Conservation (phyloP, 345 rosid genomes). For the Theobroma cacao region DNA sequence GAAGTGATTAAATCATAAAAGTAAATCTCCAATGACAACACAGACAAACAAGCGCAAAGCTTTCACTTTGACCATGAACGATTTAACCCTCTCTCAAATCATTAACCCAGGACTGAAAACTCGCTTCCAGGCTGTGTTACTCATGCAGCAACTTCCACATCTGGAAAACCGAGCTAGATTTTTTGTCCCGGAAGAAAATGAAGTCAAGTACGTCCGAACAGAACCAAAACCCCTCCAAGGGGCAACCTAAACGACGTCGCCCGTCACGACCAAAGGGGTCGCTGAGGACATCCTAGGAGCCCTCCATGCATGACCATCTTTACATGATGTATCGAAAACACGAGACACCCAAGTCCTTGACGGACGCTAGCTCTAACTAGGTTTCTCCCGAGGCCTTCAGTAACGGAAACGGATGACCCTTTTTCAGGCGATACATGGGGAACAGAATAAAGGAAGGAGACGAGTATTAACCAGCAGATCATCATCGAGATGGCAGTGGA, state of each 20-base stretch:
- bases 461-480: background rate
- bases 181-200: background rate
- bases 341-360: background rate
- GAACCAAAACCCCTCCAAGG: constrained; percentile 4
- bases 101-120: background rate
- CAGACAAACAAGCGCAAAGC: background rate
- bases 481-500: constrained; percentile 6
- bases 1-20: no score
- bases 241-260: background rate
- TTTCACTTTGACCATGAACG: background rate
- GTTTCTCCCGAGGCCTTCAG: background rate
- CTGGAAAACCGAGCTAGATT: background rate
- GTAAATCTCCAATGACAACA: background rate
- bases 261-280: background rate
- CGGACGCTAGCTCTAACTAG: background rate
- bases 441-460: constrained; percentile 5
- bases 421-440: constrained; percentile 7
- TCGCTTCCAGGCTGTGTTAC: background rate
- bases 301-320: background rate
- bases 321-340: background rate
- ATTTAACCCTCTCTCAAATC: background rate
- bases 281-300: background rate
- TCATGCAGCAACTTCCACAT: background rate
- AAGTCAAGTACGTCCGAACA: background rate
- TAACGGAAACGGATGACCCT: background rate